Conservation (phyloP, 2,329 filamentous ascomycete species). For the Pleurostoma richardsiae region DNA sequence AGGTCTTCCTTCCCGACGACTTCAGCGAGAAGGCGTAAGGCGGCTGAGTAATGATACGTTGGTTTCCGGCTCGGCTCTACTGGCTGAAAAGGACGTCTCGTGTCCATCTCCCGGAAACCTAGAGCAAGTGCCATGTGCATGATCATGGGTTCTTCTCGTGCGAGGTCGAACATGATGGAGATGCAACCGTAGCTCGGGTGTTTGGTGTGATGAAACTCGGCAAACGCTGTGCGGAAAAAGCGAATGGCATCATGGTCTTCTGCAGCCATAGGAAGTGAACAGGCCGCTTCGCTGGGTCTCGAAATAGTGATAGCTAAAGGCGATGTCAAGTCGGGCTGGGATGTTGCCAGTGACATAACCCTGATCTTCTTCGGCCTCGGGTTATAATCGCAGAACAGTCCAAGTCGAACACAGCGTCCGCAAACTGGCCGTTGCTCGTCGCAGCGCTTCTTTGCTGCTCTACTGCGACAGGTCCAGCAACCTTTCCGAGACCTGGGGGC, state of each 20-base stretch:
- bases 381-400: not conserved
- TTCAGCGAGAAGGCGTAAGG: constrained; percentile 23
- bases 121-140: constrained; percentile 30
- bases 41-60: constrained; percentile 20
- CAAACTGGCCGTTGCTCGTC: not conserved
- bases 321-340: not conserved
- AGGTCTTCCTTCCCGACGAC: constrained; percentile 14
- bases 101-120: constrained; percentile 22
- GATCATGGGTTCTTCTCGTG: constrained; percentile 23
- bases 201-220: constrained; percentile 27
- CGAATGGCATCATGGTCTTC: constrained; percentile 27
- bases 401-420: not conserved
- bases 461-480: not conserved
- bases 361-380: not conserved
- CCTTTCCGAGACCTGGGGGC: constrained; percentile 1
- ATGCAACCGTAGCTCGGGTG: constrained; percentile 27
- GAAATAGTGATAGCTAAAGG: not conserved
- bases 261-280: constrained; percentile 17
- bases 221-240: constrained; percentile 27
- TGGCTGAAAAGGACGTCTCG: constrained; percentile 10
- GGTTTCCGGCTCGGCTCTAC: constrained; percentile 9
- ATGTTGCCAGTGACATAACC: not conserved
- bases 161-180: constrained; percentile 27
- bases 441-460: not conserved
- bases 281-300: constrained; percentile 4